Conservation (phyloP, 2,329 filamentous ascomycete species). For the Xylariaceae sp. region DNA sequence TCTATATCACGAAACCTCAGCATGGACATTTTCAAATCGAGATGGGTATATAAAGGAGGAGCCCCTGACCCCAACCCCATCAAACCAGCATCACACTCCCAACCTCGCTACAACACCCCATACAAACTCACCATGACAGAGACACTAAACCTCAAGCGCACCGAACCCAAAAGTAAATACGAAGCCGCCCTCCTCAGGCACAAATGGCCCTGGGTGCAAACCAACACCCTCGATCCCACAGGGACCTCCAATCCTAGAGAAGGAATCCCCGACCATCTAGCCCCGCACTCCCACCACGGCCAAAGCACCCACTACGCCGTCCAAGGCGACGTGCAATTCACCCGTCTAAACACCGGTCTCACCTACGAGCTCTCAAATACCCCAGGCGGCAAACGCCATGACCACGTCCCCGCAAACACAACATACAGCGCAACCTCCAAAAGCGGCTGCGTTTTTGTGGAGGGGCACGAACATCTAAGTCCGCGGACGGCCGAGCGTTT, state of each 20-base stretch:
- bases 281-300: conserved; percentile 14
- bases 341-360: not conserved
- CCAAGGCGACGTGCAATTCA: conserved; percentile 9
- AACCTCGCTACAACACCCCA: not conserved
- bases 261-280: conserved; percentile 7
- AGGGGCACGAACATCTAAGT: conserved; percentile 17
- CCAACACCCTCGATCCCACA: conserved; percentile 7
- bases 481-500: conserved; percentile 19
- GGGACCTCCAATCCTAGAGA: not conserved
- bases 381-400: not conserved
- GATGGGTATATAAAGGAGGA: not conserved
- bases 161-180: not conserved
- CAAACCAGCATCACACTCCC: no score
- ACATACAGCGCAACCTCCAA: conserved; percentile 9
- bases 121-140: not conserved
- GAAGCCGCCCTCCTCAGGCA: not conserved
- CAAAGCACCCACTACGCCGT: conserved; percentile 12
- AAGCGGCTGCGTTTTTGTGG: conserved; percentile 14
- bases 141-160: not conserved
- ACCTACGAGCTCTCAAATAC: conserved; percentile 1
- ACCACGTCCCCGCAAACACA: not conserved
- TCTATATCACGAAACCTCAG: not conserved
- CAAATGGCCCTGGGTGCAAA: conserved; percentile 9
- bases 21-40: not conserved
- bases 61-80: not conserved